phyloP scores from a whole-genome alignment of 192 early-diverging fungal species.

The Chytriomyces sp. region DNA sequence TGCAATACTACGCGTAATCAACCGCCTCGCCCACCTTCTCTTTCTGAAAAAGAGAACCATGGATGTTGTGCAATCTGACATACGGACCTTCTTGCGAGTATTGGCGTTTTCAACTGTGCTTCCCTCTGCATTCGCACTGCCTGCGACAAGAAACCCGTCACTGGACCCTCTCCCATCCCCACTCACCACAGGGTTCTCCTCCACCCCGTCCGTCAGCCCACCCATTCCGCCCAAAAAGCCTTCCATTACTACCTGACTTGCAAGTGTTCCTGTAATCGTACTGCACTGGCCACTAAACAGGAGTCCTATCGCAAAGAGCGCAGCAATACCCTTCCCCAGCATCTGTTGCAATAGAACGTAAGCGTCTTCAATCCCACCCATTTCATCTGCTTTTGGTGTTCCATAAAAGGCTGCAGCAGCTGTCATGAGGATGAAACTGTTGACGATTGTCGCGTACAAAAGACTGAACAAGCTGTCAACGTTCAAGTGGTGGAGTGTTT shows the following conservation, averaged over 20 bases:
- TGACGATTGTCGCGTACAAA: conserved; percentile 70
- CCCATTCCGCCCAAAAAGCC: conserved; percentile 63
- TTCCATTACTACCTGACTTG: conserved; percentile 75
- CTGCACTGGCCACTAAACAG: conserved; percentile 71
- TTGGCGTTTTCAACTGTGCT: neutral
- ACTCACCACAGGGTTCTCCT: conserved; percentile 36
- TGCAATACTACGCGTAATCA: conserved; percentile 66
- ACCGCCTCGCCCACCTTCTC: conserved; percentile 59
- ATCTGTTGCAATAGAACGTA: conserved; percentile 59
- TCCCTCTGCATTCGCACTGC: neutral
- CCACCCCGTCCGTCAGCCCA: neutral
- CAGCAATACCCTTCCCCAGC: conserved; percentile 37
- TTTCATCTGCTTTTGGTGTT: conserved; percentile 40
- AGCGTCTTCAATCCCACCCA: conserved; percentile 53
- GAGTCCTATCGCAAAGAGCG: conserved; percentile 71
- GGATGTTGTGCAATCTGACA: neutral
- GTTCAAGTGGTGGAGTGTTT: conserved; percentile 24
- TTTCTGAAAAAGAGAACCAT: conserved; percentile 33
- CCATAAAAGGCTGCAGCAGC: conserved; percentile 71
- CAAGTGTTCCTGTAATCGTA: conserved; percentile 75
- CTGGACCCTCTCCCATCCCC: neutral
- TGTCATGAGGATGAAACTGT: conserved; percentile 73
- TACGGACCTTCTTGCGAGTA: conserved; percentile 28
- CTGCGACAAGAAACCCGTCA: neutral
- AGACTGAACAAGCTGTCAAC: conserved; percentile 43